Base-by-base conservation (phyloP, 108 stramenopile genomes). In the Poteriospumella lacustris region DNA sequence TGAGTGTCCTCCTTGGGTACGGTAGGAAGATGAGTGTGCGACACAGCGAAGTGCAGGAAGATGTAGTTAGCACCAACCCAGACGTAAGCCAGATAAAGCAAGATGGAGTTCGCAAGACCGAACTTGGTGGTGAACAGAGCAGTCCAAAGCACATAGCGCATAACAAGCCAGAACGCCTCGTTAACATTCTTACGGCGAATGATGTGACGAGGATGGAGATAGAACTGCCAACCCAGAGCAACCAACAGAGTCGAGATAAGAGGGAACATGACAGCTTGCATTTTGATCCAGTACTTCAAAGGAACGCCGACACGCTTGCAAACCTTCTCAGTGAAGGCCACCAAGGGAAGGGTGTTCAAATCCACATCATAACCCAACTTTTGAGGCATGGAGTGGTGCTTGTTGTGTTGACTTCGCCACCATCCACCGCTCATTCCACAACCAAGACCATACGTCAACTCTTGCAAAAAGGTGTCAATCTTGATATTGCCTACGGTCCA, bases 1-100 rank as follows among this genome's bases (percentile, higher is more conserved):
- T 78, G 36, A 1, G 64, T 77, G 39, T 82, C 76, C n/a, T 62
- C 40, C 62, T 72, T 29, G 38, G 70, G 24, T 12, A 73, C 70
- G 43, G 72, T 69, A 31, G 69, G 77, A 64, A 82, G 58, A 68
- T 82, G 81, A 26, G 81, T 82, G 59, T 82, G 81, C 24, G 43
- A 47, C 3, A 82, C 36, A 26, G 81, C 68, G 40, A 82, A 82
- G 68, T 82, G 39, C 44, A 52, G 31, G 58, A 82, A 82, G 68
- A 82, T 82, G 73, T 82, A 82, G 40, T 43, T 1, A 26, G 72
- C 79, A 44, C 33, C 64, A 15, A 70, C 29, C 72, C 39, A 72
- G 52, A 31, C 39, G 70, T 80, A 80, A 26, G 44, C 0, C n/a
- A 75, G 47, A 34, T 80, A 80, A 42, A 73, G 41, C 36, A 15